Evolutionary conservation across 495 filamentous ascomycete genomes (phyloP).

Genomic region (Aspergillus mulundensis): DNA sequence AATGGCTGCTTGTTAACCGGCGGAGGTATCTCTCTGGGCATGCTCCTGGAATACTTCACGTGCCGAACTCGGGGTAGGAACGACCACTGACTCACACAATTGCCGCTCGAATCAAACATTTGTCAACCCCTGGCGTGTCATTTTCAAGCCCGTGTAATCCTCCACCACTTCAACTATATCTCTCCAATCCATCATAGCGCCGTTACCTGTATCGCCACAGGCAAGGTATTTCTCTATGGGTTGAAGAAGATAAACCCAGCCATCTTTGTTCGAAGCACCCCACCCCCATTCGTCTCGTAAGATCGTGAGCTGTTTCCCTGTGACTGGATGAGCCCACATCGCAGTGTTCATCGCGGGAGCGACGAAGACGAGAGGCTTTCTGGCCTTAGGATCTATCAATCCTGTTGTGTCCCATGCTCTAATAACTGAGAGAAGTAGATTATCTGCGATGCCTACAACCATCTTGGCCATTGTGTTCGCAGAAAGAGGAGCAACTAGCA

Average conservation of each 20-base stretch:
- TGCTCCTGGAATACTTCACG: constrained; percentile 59
- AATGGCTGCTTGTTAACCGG: constrained; percentile 68
- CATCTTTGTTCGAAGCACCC: constrained; percentile 35
- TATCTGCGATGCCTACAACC: constrained; percentile 60
- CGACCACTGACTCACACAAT: background rate
- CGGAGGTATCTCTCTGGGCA: constrained; percentile 59
- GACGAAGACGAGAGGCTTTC: constrained; percentile 30
- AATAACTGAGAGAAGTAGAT: constrained; percentile 67
- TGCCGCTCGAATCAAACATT: background rate
- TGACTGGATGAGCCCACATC: constrained; percentile 87
- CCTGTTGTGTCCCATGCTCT: constrained; percentile 83
- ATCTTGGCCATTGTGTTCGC: constrained; percentile 84
- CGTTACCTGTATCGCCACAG: constrained; percentile 74
- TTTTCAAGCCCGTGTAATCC: constrained; percentile 12
- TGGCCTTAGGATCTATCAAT: constrained; percentile 43
- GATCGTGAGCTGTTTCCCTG: constrained; percentile 60
- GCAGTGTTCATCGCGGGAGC: constrained; percentile 78
- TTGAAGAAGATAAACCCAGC: constrained; percentile 72
- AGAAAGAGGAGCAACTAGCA: constrained; percentile 73
- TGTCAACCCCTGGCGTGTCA: background rate
- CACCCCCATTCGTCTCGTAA: constrained; percentile 71
- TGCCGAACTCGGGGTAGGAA: constrained; percentile 29
- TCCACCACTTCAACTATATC: constrained; percentile 65
- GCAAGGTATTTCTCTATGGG: constrained; percentile 71
- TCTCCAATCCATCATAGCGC: constrained; percentile 75